These are phyloP conservation scores for Coccomyxa sp. DNA, from an alignment of 139 green algal species.

Conservation along the genomic window DNA sequence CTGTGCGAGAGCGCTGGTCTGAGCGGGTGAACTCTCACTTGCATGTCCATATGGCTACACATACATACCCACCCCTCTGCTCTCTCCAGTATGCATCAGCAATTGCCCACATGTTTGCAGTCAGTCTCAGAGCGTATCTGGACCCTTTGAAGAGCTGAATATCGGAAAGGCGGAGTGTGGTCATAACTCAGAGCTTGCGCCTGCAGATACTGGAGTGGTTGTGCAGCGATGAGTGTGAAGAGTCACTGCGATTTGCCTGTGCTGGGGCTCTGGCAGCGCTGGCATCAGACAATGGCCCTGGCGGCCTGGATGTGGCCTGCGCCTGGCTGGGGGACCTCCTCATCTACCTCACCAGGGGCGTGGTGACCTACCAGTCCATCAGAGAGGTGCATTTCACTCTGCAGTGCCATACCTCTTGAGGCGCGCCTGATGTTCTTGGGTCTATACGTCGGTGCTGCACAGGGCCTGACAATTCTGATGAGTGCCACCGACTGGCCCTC, in stretches of 20 bases:
- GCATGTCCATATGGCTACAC: not conserved
- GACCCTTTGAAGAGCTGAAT: no score
- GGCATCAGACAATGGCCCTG: constrained; percentile 21
- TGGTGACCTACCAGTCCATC: constrained; percentile 37
- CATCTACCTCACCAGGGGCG: constrained; percentile 40
- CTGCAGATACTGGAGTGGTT: constrained; percentile 15
- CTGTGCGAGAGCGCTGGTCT: constrained; percentile 19
- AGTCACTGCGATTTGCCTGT: constrained; percentile 10
- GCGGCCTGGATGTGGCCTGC: constrained; percentile 53
- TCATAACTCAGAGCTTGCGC: not conserved
- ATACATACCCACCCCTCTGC: not conserved
- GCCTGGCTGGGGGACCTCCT: constrained; percentile 67
- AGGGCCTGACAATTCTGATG: no score
- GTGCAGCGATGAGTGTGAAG: not conserved
- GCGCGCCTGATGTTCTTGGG: not conserved
- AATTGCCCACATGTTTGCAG: no score
- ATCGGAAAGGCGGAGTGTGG: no score
- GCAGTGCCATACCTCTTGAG: not conserved
- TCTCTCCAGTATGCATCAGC: not conserved
- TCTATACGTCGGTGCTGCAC: not conserved
- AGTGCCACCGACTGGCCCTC: no score
- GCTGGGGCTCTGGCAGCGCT: constrained; percentile 18
- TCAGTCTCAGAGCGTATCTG: no score
- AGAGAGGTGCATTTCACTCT: not conserved
- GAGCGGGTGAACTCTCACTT: constrained; percentile 19